Conservation (phyloP, 1,284 basidiomycete genomes). For the Ceratobasidium sp. region DNA sequence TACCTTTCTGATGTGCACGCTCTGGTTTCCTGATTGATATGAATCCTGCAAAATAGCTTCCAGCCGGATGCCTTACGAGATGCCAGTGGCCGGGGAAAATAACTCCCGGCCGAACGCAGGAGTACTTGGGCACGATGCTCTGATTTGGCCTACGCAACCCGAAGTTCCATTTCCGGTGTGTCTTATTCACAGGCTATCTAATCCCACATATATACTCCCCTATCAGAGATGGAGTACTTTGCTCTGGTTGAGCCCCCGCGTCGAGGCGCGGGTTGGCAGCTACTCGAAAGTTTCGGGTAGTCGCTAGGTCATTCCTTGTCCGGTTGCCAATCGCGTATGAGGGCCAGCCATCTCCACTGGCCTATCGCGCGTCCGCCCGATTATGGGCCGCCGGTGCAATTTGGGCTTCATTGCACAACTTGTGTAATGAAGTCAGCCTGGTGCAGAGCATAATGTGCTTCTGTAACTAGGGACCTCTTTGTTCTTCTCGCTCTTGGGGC, state of each 20-base stretch:
- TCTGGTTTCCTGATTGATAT: too few relatives aligned
- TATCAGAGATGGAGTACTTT: not conserved
- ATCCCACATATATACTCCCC: not conserved
- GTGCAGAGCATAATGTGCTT: not conserved
- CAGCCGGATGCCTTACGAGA: too few relatives aligned
- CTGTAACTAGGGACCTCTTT: not conserved
- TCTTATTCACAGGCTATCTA: slow-evolving; percentile 4
- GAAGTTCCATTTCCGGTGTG: not conserved
- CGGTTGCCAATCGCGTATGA: slow-evolving; percentile 25
- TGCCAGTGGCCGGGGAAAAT: too few relatives aligned
- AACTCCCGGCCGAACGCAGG: too few relatives aligned
- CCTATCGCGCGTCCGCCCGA: slow-evolving; percentile 15
- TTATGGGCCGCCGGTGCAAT: not conserved
- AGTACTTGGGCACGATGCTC: too few relatives aligned
- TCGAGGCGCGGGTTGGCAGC: not conserved
- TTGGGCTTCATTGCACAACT: not conserved
- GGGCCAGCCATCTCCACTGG: slow-evolving; percentile 16
- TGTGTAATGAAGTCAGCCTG: not conserved
- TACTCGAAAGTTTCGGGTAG: not conserved
- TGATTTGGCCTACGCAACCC: too few relatives aligned
- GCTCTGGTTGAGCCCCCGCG: not conserved
- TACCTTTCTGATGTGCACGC: too few relatives aligned
- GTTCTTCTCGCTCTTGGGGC: not conserved
- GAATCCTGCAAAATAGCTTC: too few relatives aligned
- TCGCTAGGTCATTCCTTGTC: not conserved